These are phyloP conservation scores for Hemisphaericaspora nanyangensis DNA, from an alignment of 805 yeast genomes.

Conservation along the genomic window DNA sequence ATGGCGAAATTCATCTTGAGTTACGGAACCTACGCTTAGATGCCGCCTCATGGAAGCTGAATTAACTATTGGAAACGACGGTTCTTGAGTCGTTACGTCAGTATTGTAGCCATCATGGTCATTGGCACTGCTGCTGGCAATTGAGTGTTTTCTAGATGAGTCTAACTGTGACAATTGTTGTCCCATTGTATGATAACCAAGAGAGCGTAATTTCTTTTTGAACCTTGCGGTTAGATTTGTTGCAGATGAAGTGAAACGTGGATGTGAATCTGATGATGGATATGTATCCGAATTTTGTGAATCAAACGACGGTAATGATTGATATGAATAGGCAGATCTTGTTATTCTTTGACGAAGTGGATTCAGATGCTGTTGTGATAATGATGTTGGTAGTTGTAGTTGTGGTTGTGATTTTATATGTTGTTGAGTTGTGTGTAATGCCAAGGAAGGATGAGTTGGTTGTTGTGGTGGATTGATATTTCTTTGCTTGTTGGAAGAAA, in stretches of 20 bases:
- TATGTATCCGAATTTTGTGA: neutral
- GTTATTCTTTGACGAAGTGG: no score
- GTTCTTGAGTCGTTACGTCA: neutral
- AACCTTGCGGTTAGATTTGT: neutral
- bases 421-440: neutral
- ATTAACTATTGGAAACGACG: neutral
- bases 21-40: neutral
- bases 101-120: neutral
- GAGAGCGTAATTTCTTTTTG: neutral
- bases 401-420: no score
- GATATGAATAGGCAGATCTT: neutral
- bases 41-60: neutral
- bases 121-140: neutral
- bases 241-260: neutral
- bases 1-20: neutral
- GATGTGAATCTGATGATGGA: neutral
- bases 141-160: neutral
- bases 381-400: no score
- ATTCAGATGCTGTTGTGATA: no score
- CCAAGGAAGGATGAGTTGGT: no score
- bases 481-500: neutral
- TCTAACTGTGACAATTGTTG: constrained; percentile 3
- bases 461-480: neutral
- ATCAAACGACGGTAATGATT: neutral
- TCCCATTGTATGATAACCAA: constrained; percentile 3